Evolutionary conservation across 169 alveolate genomes (phyloP).

Genomic region (Plasmodium cynomolgi): DNA sequence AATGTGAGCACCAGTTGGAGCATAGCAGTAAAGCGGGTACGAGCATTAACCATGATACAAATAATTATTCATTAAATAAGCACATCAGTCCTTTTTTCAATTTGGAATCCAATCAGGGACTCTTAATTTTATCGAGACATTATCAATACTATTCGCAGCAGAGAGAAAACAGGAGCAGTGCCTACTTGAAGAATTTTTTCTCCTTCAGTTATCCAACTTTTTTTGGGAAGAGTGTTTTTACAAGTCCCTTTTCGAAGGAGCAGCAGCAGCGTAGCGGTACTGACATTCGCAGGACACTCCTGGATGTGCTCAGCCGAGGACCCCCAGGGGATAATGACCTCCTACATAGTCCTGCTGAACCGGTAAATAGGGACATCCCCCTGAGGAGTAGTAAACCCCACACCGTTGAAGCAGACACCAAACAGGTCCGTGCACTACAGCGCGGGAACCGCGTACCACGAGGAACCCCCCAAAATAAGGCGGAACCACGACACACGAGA

Average conservation of each 20-base stretch:
- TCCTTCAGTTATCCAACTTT: constrained; percentile 16
- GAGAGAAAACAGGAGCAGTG: neutral
- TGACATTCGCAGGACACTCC: neutral
- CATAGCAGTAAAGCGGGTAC: neutral
- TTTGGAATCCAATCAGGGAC: neutral
- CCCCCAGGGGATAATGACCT: neutral
- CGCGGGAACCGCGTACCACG: neutral
- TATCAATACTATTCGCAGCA: neutral
- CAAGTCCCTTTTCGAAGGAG: neutral
- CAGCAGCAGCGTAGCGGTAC: neutral
- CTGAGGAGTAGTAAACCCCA: neutral
- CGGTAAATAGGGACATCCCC: neutral
- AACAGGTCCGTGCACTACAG: neutral
- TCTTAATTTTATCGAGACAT: neutral
- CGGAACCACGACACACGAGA: neutral
- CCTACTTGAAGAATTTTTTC: constrained; percentile 28
- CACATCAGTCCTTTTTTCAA: neutral
- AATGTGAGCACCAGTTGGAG: constrained; percentile 29
- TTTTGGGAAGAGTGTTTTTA: neutral
- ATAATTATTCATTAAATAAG: constrained; percentile 32
- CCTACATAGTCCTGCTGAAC: neutral
- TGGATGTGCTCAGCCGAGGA: neutral
- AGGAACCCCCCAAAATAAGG: neutral
- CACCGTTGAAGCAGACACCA: neutral
- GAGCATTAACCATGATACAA: constrained; percentile 6